These are phyloP conservation scores for Diddensiella transvaalensis DNA, from an alignment of 805 yeast species.

Conservation along the genomic window DNA sequence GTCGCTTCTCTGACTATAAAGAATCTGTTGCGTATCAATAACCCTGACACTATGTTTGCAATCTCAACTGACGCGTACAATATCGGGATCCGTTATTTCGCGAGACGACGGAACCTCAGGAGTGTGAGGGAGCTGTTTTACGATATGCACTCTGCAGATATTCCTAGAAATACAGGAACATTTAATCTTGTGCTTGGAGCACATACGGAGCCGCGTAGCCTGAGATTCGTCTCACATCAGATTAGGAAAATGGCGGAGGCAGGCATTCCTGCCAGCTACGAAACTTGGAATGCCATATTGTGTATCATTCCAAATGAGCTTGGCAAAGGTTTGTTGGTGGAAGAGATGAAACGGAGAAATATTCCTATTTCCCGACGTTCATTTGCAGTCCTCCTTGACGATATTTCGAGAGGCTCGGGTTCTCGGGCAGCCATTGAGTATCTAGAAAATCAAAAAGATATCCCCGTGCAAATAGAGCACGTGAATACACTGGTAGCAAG, in stretches of 20 bases:
- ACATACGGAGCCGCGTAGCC: conserved; percentile 1
- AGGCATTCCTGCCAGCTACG: conserved; percentile 16
- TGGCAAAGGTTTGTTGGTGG: conserved; percentile 9
- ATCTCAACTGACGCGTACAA: conserved; percentile 21
- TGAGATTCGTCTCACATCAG: conserved; percentile 16
- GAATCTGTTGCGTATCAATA: conserved; percentile 22
- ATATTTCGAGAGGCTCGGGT: conserved; percentile 16
- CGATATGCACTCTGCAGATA: conserved; percentile 14
- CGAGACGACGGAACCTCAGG: conserved; percentile 13
- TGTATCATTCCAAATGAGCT: conserved; percentile 5
- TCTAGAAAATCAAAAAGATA: conserved; percentile 11
- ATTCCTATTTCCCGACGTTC: conserved; percentile 19
- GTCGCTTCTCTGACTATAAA: conserved; percentile 5
- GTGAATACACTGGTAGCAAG: conserved; percentile 13
- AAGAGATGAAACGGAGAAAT: conserved; percentile 15
- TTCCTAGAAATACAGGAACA: conserved; percentile 14
- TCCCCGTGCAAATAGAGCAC: conserved; percentile 12
- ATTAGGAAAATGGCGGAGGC: conserved; percentile 14
- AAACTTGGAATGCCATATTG: conserved; percentile 25
- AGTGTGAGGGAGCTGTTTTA: conserved; percentile 20
- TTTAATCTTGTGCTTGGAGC: conserved; percentile 20
- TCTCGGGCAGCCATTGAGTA: conserved; percentile 16
- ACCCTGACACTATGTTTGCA: conserved; percentile 12
- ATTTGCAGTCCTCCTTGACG: conserved; percentile 15
- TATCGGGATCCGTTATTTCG: conserved; percentile 21